These are phyloP conservation scores for Prototheca cutis DNA, from an alignment of 163 green algal species.

Conservation along the genomic window DNA sequence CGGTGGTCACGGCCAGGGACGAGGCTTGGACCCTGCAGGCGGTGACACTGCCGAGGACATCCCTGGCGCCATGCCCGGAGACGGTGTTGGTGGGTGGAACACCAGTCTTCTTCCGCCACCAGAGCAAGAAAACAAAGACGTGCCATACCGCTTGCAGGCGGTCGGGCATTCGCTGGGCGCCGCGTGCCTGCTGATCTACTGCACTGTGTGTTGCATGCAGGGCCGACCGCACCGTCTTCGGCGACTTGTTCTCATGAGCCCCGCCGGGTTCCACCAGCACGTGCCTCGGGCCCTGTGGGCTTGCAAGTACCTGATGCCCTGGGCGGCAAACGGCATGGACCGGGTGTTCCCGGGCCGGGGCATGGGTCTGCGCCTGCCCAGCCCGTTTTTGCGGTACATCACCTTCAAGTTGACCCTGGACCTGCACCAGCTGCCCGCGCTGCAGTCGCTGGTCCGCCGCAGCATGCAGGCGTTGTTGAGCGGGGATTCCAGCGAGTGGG, in stretches of 20 bases:
- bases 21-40: no score
- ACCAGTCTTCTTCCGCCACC: no score
- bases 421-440: constrained; percentile 44
- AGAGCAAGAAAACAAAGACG: no score
- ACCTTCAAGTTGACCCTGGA: constrained; percentile 68
- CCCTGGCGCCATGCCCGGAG: no score
- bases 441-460: constrained; percentile 33
- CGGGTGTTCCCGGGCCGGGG: constrained; percentile 13
- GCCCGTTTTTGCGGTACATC: constrained; percentile 51
- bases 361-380: constrained; percentile 48
- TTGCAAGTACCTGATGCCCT: constrained; percentile 17
- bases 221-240: constrained; percentile 53
- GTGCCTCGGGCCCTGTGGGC: constrained; percentile 18
- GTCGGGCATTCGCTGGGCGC: constrained; percentile 87
- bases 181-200: constrained; percentile 74
- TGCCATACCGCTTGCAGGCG: constrained; percentile 26
- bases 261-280: constrained; percentile 68
- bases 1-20: no score
- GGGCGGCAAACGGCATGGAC: constrained; percentile 8
- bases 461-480: constrained; percentile 37
- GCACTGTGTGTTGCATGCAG: constrained; percentile 35
- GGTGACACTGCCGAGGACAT: no score
- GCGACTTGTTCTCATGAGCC: constrained; percentile 79
- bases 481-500: constrained; percentile 82
- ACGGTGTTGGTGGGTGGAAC: no score